These are phyloP conservation scores for Nicotiana sylvestris DNA, from an alignment of 257 asterid genomes.

Conservation along the genomic window DNA sequence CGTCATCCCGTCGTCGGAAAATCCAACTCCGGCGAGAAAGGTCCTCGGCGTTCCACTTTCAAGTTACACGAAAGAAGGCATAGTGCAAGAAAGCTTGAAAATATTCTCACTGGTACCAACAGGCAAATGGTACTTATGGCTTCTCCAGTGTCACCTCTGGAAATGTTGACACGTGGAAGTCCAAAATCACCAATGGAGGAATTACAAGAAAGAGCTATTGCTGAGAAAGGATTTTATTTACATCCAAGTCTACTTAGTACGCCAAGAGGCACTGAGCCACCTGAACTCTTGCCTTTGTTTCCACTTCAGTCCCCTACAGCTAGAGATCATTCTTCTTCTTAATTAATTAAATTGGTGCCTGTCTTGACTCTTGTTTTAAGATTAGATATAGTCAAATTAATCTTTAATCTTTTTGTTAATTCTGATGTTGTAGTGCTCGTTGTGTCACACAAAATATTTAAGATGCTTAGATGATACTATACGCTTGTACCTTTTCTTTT, in stretches of 20 bases:
- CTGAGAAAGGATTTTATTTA: slow-evolving; percentile 63
- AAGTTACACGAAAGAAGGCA: slow-evolving; percentile 72
- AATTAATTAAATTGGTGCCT: background rate
- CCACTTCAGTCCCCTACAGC: slow-evolving; percentile 54
- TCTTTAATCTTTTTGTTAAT: background rate
- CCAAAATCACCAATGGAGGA: slow-evolving; percentile 43
- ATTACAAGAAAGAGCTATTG: slow-evolving; percentile 52
- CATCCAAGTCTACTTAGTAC: slow-evolving; percentile 64
- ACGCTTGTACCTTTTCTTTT: background rate
- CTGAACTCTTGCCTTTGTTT: slow-evolving; percentile 73
- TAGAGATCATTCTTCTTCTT: slow-evolving; percentile 15
- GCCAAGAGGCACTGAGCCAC: slow-evolving; percentile 66
- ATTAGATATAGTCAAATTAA: background rate
- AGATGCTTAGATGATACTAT: background rate
- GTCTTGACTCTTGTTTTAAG: background rate
- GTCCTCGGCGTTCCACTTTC: slow-evolving; percentile 40
- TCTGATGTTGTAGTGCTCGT: background rate
- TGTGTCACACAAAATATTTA: background rate
- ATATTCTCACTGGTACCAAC: slow-evolving; percentile 28
- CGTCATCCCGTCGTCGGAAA: slow-evolving; percentile 18
- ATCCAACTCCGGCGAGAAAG: slow-evolving; percentile 26
- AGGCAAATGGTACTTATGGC: slow-evolving; percentile 27
- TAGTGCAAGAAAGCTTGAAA: slow-evolving; percentile 49
- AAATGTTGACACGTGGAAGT: slow-evolving; percentile 43
- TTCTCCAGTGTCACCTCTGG: slow-evolving; percentile 76